Percentiles rank a stretch among this genome's conserved stretches.
Evolutionary conservation across 495 filamentous ascomycete genomes (phyloP).

Genomic region (Umbilicaria muhlenbergii): DNA sequence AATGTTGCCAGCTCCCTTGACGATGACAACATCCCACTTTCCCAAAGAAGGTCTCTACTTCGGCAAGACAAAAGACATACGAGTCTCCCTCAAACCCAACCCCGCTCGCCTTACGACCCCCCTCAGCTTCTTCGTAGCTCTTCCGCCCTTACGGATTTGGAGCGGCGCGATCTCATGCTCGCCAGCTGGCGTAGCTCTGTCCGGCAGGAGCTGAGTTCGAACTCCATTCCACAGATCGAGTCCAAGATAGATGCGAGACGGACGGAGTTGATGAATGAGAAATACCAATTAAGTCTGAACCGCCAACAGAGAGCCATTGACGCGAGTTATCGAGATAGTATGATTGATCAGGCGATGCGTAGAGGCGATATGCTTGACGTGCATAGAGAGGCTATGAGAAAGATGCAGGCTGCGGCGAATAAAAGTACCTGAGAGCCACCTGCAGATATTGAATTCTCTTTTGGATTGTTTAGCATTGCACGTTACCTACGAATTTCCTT

Average conservation of each 20-base stretch:
- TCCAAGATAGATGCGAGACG: slow-evolving; percentile 21
- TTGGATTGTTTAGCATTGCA: no score
- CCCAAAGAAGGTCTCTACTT: slow-evolving; percentile 41
- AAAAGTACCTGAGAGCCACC: no score
- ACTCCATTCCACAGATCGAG: slow-evolving; percentile 21
- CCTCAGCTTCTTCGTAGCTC: slow-evolving; percentile 6
- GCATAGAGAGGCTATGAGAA: slow-evolving; percentile 68
- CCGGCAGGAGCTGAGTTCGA: slow-evolving; percentile 39
- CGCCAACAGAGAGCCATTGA: not conserved
- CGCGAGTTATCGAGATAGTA: slow-evolving; percentile 23
- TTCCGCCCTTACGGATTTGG: slow-evolving; percentile 21
- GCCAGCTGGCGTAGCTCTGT: slow-evolving; percentile 65
- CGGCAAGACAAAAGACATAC: slow-evolving; percentile 17
- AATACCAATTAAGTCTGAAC: slow-evolving; percentile 9
- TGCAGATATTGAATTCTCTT: no score
- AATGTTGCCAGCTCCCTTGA: slow-evolving; percentile 16
- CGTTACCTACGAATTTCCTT: no score
- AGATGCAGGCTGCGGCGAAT: slow-evolving; percentile 64
- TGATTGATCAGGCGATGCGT: slow-evolving; percentile 62
- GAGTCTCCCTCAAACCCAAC: no score
- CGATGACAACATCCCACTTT: slow-evolving; percentile 59
- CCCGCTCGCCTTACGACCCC: slow-evolving; percentile 7
- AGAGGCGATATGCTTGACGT: slow-evolving; percentile 57
- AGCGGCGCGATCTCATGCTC: slow-evolving; percentile 42
- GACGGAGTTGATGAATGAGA: slow-evolving; percentile 27